phyloP scores from a whole-genome alignment of 768 basidiomycete genomes.

The Trametes cingulata region DNA sequence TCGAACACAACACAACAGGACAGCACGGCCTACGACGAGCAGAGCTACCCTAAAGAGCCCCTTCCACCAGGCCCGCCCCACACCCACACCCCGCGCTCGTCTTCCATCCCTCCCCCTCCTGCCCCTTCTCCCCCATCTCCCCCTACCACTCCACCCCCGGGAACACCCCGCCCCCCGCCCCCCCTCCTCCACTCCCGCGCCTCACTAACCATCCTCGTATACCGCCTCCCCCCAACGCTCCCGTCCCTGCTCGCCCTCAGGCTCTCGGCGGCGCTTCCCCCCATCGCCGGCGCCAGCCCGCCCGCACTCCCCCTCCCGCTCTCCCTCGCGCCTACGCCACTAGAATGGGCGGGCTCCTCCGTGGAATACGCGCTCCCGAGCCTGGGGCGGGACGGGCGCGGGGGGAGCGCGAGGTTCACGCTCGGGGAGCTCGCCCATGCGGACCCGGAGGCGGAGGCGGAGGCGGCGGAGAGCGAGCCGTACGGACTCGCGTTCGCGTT shows the following conservation, averaged over 20 bases:
- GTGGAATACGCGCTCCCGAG: constrained; percentile 1
- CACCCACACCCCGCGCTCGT: constrained; percentile 10
- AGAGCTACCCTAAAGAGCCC: neutral
- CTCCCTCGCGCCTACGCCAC: neutral
- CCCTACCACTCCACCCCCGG: neutral
- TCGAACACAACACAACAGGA: neutral
- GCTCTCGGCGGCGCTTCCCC: no score
- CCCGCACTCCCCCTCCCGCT: no score
- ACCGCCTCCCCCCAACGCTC: neutral
- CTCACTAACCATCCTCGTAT: constrained; percentile 7
- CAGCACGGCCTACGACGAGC: neutral
- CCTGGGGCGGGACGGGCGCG: neutral
- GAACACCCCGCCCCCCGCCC: neutral
- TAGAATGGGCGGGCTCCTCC: no score
- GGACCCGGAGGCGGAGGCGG: neutral
- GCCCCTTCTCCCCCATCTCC: neutral
- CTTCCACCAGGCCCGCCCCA: constrained; percentile 2
- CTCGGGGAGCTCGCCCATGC: neutral
- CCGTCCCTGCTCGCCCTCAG: no score
- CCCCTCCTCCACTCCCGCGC: constrained; percentile 2
- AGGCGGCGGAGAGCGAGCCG: neutral
- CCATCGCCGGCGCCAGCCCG: no score
- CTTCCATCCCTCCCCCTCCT: neutral
- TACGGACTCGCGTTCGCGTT: neutral
- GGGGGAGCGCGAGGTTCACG: no score